phyloP scores from a whole-genome alignment of 2,329 filamentous ascomycete genomes.

The Penicillium palitans region DNA sequence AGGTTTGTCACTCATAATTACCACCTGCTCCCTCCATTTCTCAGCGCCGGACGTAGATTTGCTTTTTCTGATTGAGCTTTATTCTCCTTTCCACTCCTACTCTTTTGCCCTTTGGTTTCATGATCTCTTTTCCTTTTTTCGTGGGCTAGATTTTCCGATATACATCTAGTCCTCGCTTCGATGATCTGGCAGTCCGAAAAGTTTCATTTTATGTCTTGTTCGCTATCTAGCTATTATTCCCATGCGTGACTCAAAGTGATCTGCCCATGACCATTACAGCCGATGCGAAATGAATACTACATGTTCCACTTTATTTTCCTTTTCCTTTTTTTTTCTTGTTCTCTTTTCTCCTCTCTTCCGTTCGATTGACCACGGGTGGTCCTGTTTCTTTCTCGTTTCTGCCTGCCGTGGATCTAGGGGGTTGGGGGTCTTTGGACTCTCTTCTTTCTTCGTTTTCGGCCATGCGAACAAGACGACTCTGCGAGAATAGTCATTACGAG shows the following conservation, averaged over 20 bases:
- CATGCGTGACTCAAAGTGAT: constrained; percentile 37
- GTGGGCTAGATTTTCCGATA: constrained; percentile 33
- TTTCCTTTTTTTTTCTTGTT: constrained; percentile 3
- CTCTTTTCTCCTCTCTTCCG: constrained; percentile 6
- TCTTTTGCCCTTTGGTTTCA: constrained; percentile 29
- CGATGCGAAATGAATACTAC: constrained; percentile 35
- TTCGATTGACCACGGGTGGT: constrained; percentile 16
- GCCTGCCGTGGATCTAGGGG: constrained; percentile 11
- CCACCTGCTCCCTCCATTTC: constrained; percentile 1
- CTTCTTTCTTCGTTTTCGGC: constrained; percentile 4
- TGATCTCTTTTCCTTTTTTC: constrained; percentile 30
- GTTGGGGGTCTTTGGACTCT: constrained; percentile 1
- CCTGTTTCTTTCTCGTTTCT: constrained; percentile 18
- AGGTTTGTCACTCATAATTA: constrained; percentile 9
- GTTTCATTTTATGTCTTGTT: constrained; percentile 32
- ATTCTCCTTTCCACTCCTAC: constrained; percentile 11
- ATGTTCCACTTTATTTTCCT: constrained; percentile 12
- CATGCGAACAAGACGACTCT: constrained; percentile 17
- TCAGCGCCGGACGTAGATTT: constrained; percentile 5
- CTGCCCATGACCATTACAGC: constrained; percentile 38
- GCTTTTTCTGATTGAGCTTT: constrained; percentile 16
- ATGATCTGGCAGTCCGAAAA: constrained; percentile 42
- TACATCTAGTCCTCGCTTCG: constrained; percentile 36
- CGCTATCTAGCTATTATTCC: constrained; percentile 36
- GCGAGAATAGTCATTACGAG: constrained; percentile 18